Evolutionary conservation across 2,329 filamentous ascomycete species (phyloP), one percentile per base, ranked within the genome.

Genomic region (Penicillium frequentans): DNA sequence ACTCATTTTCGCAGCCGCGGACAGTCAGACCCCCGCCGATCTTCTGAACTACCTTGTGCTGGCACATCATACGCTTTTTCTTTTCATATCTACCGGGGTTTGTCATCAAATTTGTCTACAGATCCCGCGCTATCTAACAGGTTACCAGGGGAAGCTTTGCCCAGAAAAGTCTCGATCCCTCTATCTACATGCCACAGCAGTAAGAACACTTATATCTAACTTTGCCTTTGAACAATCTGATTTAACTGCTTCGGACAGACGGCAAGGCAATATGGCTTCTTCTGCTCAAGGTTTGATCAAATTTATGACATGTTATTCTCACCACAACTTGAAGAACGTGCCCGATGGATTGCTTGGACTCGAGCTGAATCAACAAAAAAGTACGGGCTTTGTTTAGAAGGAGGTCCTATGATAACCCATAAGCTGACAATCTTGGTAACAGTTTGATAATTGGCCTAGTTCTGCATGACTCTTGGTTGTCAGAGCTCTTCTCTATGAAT

Each of bases 401-500:
- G 13, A 16, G 13, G 14, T 3, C 31, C 13, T 5, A 35, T 21
- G 13, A 49, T 11, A 6, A 35, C n/a, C 19, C 9, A 11, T 7
- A 11, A 16, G 26, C 21, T 37, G 31, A 46, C 24, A 42, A 27
- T 26, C 1, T 46, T 37, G 16, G 9, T 16, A 8, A 27, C 37
- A 59, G 57, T 16, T 14, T 59, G 21, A 59, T 56, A 10, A 54
- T 59, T 26, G 57, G 57, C 24, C 23, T 59, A 9, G 14, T 56
- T 31, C 43, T 59, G 9, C 57, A 59, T 19, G 57, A 59, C 11
- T 48, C 57, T 7, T 59, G 57, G 57, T 46, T 59, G 1, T 59
- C 57, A 14, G 57, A 56, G 9, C n/a, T 50, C 2, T 59, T 52
- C 24, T 53, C 49, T 3, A 54, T 52, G 35, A 35, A 16, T n/a